Percentiles rank a stretch among this genome's conserved stretches.
Evolutionary conservation across 768 basidiomycete species (phyloP).

Genomic region (Candolleomyces eurysporus): DNA sequence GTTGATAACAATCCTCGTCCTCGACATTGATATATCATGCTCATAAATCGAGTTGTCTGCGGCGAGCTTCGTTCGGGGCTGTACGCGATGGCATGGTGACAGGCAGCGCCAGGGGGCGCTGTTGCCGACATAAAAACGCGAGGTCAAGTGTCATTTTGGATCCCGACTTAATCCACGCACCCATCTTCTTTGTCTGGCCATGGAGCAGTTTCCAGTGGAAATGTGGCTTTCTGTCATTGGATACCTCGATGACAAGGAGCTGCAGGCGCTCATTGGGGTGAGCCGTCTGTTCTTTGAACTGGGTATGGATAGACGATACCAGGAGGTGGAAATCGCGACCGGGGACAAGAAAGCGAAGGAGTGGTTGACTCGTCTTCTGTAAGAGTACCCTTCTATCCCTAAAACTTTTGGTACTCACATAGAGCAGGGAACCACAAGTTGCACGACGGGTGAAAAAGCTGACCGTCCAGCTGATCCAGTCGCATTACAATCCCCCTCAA

Average conservation of each 20-base stretch:
- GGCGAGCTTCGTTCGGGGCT: too few species aligned
- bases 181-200: not conserved
- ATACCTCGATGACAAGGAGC: conserved; percentile 2
- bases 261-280: conserved; percentile 7
- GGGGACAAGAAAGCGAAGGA: not conserved
- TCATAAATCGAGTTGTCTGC: too few species aligned
- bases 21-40: too few species aligned
- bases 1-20: too few species aligned
- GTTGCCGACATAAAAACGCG: not conserved
- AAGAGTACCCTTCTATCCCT: not conserved
- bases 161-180: not conserved
- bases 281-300: conserved; percentile 10
- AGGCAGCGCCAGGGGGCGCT: too few species aligned
- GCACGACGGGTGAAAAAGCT: conserved; percentile 1
- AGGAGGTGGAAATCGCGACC: not conserved
- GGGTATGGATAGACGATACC: conserved; percentile 9
- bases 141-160: not conserved
- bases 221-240: conserved; percentile 7
- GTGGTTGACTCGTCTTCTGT: conserved; percentile 1
- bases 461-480: not conserved
- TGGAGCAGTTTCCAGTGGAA: conserved; percentile 7
- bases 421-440: not conserved
- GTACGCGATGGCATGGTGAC: too few species aligned
- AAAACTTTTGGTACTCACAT: not conserved
- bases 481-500: not conserved